Base-by-base conservation (phyloP, 179 eudicot genomes). In the Beta corolliflora region DNA sequence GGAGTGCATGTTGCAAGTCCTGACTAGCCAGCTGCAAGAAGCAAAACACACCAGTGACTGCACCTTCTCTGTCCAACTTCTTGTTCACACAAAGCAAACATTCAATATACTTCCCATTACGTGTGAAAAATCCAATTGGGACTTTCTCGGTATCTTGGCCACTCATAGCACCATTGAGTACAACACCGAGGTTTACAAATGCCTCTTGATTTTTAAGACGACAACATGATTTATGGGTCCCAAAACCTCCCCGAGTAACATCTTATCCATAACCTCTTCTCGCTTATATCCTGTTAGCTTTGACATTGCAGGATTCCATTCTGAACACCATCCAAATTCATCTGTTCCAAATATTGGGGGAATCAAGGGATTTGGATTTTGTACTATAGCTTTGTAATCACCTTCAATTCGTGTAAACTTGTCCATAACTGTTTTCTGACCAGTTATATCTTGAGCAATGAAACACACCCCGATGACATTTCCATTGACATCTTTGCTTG, bases 11-110 rank as follows among this genome's bases (percentile, higher is more conserved):
- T 52, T 92, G 99, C 83, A 96, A 87, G 80, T 96, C 99, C 45
- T 82, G 97, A 86, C 99, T 96, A 56, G 99, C 98, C 63, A 96
- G 88, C 90, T 96, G 99, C 88, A 96, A 83, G 87, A 96, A 96
- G 85, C 98, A 96, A 82, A 96, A 96, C 44, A 91, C 80, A 8
- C 99, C 99, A 14, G 94, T 96, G 15, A 94, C 85, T 0, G 88
- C 72, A 48, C 97, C 98, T 82, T 94, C 98, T 7, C 84, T 83
- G 56, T 94, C 94, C 77, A 92, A 19, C 78, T 90, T 92, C 84
- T 90, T 90, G 91, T 88, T 92, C 53, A 90, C 93, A 75, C 97
- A 91, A 55, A 96, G 89, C 59, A 96, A 81, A 80, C 97, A 92
- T 21, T 93, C 95, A 8, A 93, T 87, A 71, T 89, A 91, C 87